Percentiles rank a stretch among this genome's conserved stretches.
These are phyloP conservation scores for Mucor plumbeus DNA, from an alignment of 371 early-diverging fungal genomes.

Conservation along the genomic window DNA sequence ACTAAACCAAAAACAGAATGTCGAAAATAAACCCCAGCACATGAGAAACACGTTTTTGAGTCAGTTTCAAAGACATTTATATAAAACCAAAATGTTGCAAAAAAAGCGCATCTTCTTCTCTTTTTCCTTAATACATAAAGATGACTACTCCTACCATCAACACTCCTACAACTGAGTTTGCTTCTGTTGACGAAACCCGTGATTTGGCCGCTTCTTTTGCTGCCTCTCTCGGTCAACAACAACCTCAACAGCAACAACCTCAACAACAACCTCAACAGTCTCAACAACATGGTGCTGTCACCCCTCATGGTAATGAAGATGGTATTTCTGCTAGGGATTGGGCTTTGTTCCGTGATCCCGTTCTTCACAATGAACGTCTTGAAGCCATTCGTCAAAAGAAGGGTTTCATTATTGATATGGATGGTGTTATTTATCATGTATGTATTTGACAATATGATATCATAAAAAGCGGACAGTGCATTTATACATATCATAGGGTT, in stretches of 20 bases:
- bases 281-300: not conserved
- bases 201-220: conserved; percentile 36
- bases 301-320: conserved; percentile 22
- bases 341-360: conserved; percentile 51
- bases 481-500: conserved; percentile 45
- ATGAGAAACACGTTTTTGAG: conserved; percentile 17
- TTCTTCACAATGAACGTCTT: conserved; percentile 53
- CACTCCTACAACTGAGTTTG: conserved; percentile 14
- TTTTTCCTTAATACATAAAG: not conserved
- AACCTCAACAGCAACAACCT: not conserved
- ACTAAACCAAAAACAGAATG: conserved; percentile 14
- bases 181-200: conserved; percentile 23
- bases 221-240: conserved; percentile 24
- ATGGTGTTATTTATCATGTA: conserved; percentile 74
- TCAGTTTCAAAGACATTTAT: conserved; percentile 7
- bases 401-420: conserved; percentile 73
- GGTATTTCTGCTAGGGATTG: conserved; percentile 42
- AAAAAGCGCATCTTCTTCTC: not conserved
- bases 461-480: not conserved
- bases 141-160: conserved; percentile 16
- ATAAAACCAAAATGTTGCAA: not conserved
- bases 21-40: conserved; percentile 22
- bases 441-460: conserved; percentile 21
- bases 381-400: conserved; percentile 64
- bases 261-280: conserved; percentile 1